Conservation (phyloP, 139 green algal species). For the Micromonas pusilla region DNA sequence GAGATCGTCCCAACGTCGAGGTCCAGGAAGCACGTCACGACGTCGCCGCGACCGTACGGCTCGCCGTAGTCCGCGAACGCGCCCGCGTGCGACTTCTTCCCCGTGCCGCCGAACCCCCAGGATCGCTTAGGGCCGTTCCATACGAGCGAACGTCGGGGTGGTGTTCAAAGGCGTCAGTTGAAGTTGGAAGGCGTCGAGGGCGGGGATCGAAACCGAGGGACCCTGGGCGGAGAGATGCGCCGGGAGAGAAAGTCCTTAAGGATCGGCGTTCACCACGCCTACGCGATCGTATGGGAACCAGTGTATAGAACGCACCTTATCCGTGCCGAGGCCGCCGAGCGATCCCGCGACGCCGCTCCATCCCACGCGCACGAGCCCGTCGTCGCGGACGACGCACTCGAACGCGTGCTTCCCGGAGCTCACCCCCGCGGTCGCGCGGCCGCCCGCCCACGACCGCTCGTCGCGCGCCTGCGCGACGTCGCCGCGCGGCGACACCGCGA, state of each 20-base stretch:
- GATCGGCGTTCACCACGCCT: too few relatives aligned
- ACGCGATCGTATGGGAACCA: too few relatives aligned
- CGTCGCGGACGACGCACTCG: constrained; percentile 38
- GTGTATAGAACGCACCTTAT: too few relatives aligned
- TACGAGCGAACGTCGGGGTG: too few relatives aligned
- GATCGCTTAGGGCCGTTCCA: too few relatives aligned
- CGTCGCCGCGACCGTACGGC: constrained; percentile 49
- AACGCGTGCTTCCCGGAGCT: not conserved
- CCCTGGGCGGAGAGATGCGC: too few relatives aligned
- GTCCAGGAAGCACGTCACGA: constrained; percentile 59
- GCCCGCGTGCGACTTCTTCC: constrained; percentile 57
- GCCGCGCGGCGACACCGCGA: too few relatives aligned
- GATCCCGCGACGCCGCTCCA: constrained; percentile 41
- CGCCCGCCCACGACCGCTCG: not conserved
- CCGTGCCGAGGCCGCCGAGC: constrained; percentile 7
- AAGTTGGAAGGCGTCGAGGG: too few relatives aligned
- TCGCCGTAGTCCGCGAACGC: constrained; percentile 66
- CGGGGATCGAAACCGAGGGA: too few relatives aligned
- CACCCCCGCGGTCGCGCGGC: not conserved
- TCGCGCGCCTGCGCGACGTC: not conserved
- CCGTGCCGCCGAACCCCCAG: constrained; percentile 67
- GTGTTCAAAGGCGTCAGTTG: too few relatives aligned
- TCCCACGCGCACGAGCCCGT: constrained; percentile 65
- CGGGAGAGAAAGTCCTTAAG: too few relatives aligned
- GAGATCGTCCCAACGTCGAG: constrained; percentile 32